A percentile compares a stretch with the other conserved stretches of the same genome.
Evolutionary conservation across 345 rosid species (phyloP).

Genomic region (Triadica sebifera): DNA sequence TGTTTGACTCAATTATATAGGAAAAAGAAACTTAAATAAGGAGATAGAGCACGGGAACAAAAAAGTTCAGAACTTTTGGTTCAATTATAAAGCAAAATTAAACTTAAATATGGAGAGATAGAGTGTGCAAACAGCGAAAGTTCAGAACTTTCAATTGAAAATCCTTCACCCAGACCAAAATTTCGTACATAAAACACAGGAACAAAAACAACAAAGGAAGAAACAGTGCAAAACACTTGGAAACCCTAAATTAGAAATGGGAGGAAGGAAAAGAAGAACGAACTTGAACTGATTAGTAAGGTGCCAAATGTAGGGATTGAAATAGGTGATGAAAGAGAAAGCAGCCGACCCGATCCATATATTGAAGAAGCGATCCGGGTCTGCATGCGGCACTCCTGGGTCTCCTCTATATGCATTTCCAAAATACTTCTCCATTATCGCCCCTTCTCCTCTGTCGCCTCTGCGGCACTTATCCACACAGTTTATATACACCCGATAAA

Average conservation of each 20-base stretch:
- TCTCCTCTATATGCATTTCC: constrained; percentile 92
- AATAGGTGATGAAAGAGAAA: constrained; percentile 62
- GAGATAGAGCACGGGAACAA: not conserved
- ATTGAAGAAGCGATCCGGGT: constrained; percentile 59
- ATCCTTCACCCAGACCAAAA: not conserved
- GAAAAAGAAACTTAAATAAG: not conserved
- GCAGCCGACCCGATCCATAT: constrained; percentile 84
- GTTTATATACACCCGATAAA: not conserved
- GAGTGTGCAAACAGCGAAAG: not conserved
- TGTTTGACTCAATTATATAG: not conserved
- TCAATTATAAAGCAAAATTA: not conserved
- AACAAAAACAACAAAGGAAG: not conserved
- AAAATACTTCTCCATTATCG: constrained; percentile 79
- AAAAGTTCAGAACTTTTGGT: not conserved
- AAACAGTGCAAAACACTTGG: not conserved
- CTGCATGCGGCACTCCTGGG: constrained; percentile 91
- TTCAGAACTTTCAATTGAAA: not conserved
- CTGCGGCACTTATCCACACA: not conserved
- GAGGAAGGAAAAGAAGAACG: not conserved
- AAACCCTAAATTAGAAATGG: not conserved
- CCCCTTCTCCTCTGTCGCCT: not conserved
- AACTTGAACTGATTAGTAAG: constrained; percentile 76
- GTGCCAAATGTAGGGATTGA: constrained; percentile 81
- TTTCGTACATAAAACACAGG: not conserved
- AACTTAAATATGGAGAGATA: not conserved